Conservation (phyloP, 768 basidiomycete species). For the Rhizopogon rudus region DNA sequence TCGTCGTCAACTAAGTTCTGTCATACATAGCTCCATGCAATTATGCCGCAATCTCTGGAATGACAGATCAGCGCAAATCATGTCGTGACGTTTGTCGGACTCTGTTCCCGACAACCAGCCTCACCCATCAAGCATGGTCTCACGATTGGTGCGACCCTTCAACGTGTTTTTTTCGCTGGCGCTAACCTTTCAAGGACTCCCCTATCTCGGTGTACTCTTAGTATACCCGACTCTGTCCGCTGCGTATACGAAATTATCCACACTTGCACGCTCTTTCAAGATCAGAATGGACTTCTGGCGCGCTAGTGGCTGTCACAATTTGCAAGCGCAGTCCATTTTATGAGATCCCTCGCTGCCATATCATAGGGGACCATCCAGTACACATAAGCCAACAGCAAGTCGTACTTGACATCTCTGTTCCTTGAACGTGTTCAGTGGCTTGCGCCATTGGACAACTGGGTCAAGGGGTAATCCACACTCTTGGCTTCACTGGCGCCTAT, state of each 20-base stretch:
- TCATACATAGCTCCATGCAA: background rate
- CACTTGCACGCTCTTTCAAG: background rate
- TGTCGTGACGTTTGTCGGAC: background rate
- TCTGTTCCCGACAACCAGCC: constrained; percentile 4
- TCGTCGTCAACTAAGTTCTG: background rate
- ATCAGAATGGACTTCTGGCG: background rate
- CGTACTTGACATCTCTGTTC: background rate
- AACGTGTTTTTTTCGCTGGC: constrained; percentile 12
- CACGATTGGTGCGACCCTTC: constrained; percentile 6
- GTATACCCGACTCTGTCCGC: background rate
- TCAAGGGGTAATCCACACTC: background rate
- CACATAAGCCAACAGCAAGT: background rate
- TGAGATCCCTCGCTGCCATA: background rate
- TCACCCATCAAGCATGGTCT: constrained; percentile 20
- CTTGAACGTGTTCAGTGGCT: background rate
- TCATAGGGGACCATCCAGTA: background rate
- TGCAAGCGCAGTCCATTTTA: background rate
- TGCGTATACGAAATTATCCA: background rate
- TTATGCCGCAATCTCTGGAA: background rate
- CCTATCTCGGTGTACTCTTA: background rate
- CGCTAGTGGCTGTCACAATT: background rate
- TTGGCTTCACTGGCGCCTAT: background rate
- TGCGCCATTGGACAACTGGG: background rate
- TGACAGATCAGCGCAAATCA: background rate
- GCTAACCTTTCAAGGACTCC: background rate